Conservation (phyloP, 2,329 filamentous ascomycete species). For the Fonsecaea pedrosoi region DNA sequence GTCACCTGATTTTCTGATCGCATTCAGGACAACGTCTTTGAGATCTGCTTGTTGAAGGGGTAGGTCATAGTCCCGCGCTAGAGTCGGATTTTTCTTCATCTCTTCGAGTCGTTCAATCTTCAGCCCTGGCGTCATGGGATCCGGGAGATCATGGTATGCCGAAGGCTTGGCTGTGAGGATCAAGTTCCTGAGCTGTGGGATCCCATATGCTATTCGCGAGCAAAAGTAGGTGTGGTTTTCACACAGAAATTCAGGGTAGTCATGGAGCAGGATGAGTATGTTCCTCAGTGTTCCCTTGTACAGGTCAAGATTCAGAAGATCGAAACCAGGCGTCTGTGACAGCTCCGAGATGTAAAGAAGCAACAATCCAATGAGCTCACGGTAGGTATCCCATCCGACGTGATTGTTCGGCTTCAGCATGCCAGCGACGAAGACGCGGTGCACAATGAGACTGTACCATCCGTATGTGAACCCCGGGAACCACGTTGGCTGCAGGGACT, state of each 20-base stretch:
- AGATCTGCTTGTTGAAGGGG: conserved; percentile 58
- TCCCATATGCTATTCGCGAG: conserved; percentile 80
- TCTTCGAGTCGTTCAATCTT: conserved; percentile 81
- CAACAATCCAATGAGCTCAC: conserved; percentile 74
- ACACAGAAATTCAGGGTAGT: conserved; percentile 90
- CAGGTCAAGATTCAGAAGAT: conserved; percentile 76
- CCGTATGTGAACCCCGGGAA: conserved; percentile 84
- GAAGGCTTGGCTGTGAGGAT: conserved; percentile 81
- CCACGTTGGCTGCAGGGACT: conserved; percentile 75
- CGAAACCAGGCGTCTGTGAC: conserved; percentile 74
- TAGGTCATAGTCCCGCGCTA: conserved; percentile 67
- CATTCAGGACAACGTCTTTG: conserved; percentile 60
- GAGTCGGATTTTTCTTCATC: conserved; percentile 69
- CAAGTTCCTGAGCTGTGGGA: conserved; percentile 85
- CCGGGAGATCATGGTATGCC: conserved; percentile 72
- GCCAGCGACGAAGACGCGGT: conserved; percentile 81
- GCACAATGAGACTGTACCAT: conserved; percentile 82
- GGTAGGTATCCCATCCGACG: conserved; percentile 77
- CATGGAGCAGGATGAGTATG: conserved; percentile 84
- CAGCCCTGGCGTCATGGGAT: conserved; percentile 73
- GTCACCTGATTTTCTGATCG: conserved; percentile 51
- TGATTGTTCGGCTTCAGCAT: conserved; percentile 73
- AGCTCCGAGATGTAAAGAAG: conserved; percentile 78
- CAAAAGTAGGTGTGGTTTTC: conserved; percentile 85
- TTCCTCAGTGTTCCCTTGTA: conserved; percentile 85